phyloP scores from a whole-genome alignment of 257 asterid species.

The Leonotis leonurus region DNA sequence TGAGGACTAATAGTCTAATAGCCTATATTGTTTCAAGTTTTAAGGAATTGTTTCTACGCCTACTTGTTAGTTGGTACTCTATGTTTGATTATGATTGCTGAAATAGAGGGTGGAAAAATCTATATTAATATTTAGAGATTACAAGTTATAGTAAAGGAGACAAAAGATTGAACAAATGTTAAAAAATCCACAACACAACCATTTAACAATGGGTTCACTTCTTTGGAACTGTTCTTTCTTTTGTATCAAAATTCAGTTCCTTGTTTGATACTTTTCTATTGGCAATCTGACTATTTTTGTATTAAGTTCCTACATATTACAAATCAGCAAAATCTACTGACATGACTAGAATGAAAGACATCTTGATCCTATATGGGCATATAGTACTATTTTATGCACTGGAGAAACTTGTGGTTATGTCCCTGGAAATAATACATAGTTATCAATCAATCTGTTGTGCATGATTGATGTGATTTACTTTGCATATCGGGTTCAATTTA shows the following conservation, averaged over 20 bases:
- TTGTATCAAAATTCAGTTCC: not conserved
- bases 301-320: not conserved
- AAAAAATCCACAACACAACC: not conserved
- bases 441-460: not conserved
- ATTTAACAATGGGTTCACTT: not conserved
- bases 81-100: not conserved
- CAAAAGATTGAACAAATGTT: not conserved
- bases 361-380: not conserved
- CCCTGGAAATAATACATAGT: not conserved
- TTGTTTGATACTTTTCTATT: not conserved
- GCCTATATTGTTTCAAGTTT: not conserved
- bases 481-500: not conserved
- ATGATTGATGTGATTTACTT: not conserved
- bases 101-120: not conserved
- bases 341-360: not conserved
- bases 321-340: not conserved
- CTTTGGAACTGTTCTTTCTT: not conserved
- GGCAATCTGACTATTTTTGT: not conserved
- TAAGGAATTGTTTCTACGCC: not conserved
- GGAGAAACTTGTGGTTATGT: not conserved
- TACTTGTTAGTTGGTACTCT: not conserved
- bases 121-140: not conserved
- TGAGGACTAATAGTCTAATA: not conserved
- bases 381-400: not conserved
- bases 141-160: not conserved